These are phyloP conservation scores for Rhodofomes roseus DNA, from an alignment of 1,284 basidiomycete species.

Conservation along the genomic window DNA sequence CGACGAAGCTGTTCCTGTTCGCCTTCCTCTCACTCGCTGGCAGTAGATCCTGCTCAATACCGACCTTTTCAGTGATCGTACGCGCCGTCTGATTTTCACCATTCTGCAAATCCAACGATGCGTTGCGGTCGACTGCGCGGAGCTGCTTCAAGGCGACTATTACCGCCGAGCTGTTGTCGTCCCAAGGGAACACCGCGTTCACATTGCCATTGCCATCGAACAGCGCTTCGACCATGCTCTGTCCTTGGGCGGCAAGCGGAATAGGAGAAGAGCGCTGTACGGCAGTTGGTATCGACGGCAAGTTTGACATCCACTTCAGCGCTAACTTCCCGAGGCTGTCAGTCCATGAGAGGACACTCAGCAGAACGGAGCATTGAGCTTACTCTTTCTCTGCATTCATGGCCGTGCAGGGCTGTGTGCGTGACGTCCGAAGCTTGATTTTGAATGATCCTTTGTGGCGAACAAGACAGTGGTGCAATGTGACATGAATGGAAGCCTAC, in stretches of 20 bases:
- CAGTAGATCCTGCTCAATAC: constrained; percentile 1
- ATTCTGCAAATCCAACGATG: background rate
- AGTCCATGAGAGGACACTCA: no score
- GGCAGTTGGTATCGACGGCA: background rate
- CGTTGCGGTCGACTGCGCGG: constrained; percentile 3
- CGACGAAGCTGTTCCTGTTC: background rate
- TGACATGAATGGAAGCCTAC: no score
- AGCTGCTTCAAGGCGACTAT: constrained; percentile 5
- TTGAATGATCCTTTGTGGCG: no score
- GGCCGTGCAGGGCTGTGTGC: no score
- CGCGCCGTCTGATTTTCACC: background rate
- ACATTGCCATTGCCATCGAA: constrained; percentile 1
- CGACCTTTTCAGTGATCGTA: background rate
- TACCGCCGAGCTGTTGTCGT: constrained; percentile 5
- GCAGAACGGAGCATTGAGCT: no score
- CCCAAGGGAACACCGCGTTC: background rate
- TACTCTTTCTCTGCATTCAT: no score
- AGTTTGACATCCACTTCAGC: constrained; percentile 1
- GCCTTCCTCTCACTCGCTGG: background rate
- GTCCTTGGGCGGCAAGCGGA: background rate
- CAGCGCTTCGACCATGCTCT: constrained; percentile 3
- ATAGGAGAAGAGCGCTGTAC: constrained; percentile 6
- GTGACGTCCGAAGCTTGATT: no score
- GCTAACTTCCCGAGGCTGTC: no score
- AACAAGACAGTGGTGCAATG: no score